Conservation (phyloP, 805 yeast genomes). For the Candida pseudoglaebosa region DNA sequence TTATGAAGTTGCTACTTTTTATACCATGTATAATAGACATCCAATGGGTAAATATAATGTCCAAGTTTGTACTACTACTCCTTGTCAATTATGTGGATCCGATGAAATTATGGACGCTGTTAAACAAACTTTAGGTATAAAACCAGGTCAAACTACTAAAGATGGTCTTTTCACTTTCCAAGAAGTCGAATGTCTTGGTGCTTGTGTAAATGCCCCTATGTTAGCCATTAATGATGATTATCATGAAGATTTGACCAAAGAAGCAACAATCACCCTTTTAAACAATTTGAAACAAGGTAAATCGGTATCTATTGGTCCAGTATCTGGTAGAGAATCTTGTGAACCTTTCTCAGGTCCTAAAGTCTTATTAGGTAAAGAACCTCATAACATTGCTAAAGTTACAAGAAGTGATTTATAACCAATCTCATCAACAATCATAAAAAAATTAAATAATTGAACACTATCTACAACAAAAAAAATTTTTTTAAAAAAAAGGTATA, state of each 20-base stretch:
- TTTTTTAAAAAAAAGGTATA: no score
- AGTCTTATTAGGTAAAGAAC: slow-evolving; percentile 55
- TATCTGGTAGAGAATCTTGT: slow-evolving; percentile 62
- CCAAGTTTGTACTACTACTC: slow-evolving; percentile 87
- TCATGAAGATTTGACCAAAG: slow-evolving; percentile 76
- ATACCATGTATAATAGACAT: slow-evolving; percentile 83
- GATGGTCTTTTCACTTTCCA: slow-evolving; percentile 77
- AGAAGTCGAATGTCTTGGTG: slow-evolving; percentile 90
- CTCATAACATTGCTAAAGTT: slow-evolving; percentile 63
- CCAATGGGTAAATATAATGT: slow-evolving; percentile 84
- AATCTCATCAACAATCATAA: no score
- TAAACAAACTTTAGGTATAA: slow-evolving; percentile 52
- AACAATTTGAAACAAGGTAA: slow-evolving; percentile 63
- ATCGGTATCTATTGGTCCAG: slow-evolving; percentile 64
- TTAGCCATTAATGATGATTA: slow-evolving; percentile 79
- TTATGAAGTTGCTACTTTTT: slow-evolving; percentile 87
- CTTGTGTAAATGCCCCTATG: slow-evolving; percentile 91
- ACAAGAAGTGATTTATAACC: slow-evolving; percentile 69
- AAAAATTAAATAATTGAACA: no score
- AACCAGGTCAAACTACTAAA: slow-evolving; percentile 73
- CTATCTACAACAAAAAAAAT: no score
- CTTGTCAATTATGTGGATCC: slow-evolving; percentile 81
- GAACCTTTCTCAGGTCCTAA: slow-evolving; percentile 75
- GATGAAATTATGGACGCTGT: slow-evolving; percentile 76
- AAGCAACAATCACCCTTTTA: slow-evolving; percentile 56